Conservation (phyloP, 192 early-diverging fungal species). For the Umbelopsis sp. region DNA sequence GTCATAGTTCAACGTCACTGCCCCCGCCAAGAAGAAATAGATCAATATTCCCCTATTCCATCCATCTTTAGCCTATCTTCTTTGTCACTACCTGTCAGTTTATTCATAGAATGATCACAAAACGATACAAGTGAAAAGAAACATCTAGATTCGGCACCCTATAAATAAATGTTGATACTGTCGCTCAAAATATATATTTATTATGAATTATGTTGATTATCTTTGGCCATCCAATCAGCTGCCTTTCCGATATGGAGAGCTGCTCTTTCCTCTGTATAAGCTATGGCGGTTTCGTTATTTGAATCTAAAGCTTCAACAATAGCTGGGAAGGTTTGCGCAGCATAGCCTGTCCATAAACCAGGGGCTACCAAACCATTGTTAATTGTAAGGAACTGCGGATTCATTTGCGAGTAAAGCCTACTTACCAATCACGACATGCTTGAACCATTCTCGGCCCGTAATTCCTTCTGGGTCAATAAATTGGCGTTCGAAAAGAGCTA, state of each 20-base stretch:
- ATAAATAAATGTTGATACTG: slow-evolving; percentile 22
- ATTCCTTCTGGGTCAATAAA: slow-evolving; percentile 61
- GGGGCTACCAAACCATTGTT: slow-evolving; percentile 35
- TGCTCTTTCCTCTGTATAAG: slow-evolving; percentile 23
- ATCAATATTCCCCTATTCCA: slow-evolving; percentile 17
- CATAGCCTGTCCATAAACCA: slow-evolving; percentile 54
- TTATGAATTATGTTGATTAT: not conserved
- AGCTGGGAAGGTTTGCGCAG: slow-evolving; percentile 53
- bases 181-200: not conserved
- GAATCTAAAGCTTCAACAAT: slow-evolving; percentile 49
- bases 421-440: slow-evolving; percentile 52
- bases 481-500: slow-evolving; percentile 50
- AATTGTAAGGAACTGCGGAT: not conserved
- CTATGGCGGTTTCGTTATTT: not conserved
- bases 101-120: slow-evolving; percentile 7
- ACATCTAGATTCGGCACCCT: not conserved
- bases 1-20: slow-evolving; percentile 31
- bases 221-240: slow-evolving; percentile 8
- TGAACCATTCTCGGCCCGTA: slow-evolving; percentile 60
- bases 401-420: not conserved
- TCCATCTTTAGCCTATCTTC: not conserved
- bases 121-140: slow-evolving; percentile 6
- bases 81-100: not conserved
- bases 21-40: slow-evolving; percentile 44
- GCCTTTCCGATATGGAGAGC: slow-evolving; percentile 23